Evolutionary conservation across 2,329 filamentous ascomycete genomes (phyloP).

Genomic region (Pseudogymnoascus sp.): DNA sequence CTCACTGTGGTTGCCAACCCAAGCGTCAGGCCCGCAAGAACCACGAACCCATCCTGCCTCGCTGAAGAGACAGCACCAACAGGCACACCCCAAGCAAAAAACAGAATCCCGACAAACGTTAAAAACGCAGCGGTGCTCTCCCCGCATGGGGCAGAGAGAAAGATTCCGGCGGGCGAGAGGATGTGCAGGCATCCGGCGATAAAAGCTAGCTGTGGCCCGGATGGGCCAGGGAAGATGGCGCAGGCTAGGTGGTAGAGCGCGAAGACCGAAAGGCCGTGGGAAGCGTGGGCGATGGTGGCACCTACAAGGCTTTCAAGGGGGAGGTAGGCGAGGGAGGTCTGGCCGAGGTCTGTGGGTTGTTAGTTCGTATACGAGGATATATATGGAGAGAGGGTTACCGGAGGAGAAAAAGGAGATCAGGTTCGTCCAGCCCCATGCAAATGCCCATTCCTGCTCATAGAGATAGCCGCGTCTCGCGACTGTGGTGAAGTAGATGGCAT

Average conservation of each 20-base stretch:
- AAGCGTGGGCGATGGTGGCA: conserved; percentile 59
- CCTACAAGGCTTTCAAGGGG: conserved; percentile 46
- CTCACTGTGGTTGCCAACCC: conserved; percentile 66
- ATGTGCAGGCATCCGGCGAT: conserved; percentile 68
- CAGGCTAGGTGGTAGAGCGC: conserved; percentile 60
- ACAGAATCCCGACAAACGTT: conserved; percentile 63
- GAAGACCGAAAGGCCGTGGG: conserved; percentile 69
- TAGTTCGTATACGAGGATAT: not conserved
- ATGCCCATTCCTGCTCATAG: conserved; percentile 83
- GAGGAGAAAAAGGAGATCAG: conserved; percentile 29
- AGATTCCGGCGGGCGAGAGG: conserved; percentile 79
- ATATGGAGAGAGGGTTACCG: conserved; percentile 15
- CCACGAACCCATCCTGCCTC: conserved; percentile 41
- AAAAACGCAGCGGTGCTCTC: conserved; percentile 74
- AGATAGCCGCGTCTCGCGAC: conserved; percentile 55
- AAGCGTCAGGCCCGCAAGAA: conserved; percentile 61
- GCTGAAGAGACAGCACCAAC: not conserved
- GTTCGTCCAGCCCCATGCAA: conserved; percentile 49
- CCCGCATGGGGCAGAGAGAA: conserved; percentile 78
- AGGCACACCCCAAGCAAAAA: conserved; percentile 44
- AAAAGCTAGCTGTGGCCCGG: conserved; percentile 46
- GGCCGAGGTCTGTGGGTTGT: not conserved
- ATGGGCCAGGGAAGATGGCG: conserved; percentile 42
- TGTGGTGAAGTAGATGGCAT: conserved; percentile 68
- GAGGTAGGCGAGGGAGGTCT: conserved; percentile 15